Percentiles rank a stretch among this genome's conserved stretches.
phyloP scores from a whole-genome alignment of 208 protist species.

The Leishmania arabica region DNA sequence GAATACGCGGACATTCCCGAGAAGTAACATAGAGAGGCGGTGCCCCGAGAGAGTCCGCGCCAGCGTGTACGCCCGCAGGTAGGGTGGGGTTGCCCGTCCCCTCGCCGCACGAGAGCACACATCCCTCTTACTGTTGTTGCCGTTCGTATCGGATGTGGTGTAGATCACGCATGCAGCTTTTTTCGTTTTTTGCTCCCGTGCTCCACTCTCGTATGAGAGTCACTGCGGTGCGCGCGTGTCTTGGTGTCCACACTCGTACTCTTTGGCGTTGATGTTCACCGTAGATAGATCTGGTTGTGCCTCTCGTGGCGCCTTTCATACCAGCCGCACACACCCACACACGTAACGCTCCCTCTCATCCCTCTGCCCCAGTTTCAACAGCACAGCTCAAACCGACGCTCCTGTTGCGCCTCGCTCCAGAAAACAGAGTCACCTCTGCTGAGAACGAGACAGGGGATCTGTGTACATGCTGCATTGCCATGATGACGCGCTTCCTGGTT shows the following conservation, averaged over 20 bases:
- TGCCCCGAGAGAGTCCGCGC: background rate
- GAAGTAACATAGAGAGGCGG: background rate
- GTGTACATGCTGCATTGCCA: background rate
- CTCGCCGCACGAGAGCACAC: background rate
- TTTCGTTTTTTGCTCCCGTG: background rate
- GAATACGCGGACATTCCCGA: slow-evolving; percentile 53
- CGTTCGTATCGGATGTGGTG: background rate
- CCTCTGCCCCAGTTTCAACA: background rate
- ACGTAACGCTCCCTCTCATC: background rate
- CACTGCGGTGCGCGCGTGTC: background rate
- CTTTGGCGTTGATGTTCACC: background rate
- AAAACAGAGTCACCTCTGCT: background rate
- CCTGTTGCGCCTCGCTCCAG: background rate
- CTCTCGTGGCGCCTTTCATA: background rate
- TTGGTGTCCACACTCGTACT: too few relatives aligned
- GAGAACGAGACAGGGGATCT: background rate
- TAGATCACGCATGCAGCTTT: background rate
- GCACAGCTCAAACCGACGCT: background rate
- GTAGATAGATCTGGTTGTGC: background rate
- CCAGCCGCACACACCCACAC: background rate
- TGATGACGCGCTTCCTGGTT: background rate
- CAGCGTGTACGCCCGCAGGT: background rate
- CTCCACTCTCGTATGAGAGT: background rate
- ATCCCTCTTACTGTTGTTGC: background rate
- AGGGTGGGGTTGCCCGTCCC: background rate